A percentile compares a stretch with the other conserved stretches of the same genome.
Conservation (phyloP, 73 alveolate genomes). For the Tetrahymena elliotti region DNA sequence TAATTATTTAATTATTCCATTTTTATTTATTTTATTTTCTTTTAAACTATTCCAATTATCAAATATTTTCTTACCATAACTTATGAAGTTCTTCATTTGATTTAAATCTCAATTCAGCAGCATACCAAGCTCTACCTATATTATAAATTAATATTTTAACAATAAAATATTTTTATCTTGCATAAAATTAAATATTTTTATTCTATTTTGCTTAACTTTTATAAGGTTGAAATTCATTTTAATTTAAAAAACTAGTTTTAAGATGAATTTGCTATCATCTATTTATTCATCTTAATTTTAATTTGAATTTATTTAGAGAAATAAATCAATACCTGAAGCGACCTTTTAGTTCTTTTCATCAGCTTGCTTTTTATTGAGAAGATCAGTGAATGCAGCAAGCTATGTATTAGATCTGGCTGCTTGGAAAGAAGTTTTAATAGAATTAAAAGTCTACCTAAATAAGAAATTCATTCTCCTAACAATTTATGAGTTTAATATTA, state of each 20-base stretch:
- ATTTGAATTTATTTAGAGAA: neutral
- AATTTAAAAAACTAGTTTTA: too few species aligned
- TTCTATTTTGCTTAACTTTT: too few species aligned
- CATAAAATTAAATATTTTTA: too few species aligned
- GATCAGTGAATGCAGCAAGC: neutral
- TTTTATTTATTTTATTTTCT: neutral
- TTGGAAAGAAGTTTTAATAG: neutral
- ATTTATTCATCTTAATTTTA: too few species aligned
- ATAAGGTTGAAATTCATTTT: neutral
- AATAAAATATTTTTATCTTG: neutral
- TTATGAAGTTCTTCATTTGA: conserved; percentile 66
- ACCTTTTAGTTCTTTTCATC: neutral
- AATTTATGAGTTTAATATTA: neutral
- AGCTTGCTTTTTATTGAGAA: neutral
- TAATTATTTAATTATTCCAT: neutral
- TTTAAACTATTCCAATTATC: neutral
- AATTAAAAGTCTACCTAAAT: neutral
- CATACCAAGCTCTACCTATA: conserved; percentile 70
- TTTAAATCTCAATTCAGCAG: conserved; percentile 64
- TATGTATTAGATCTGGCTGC: neutral
- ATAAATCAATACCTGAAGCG: neutral
- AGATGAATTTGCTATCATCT: neutral
- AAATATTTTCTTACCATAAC: conserved; percentile 42
- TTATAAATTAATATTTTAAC: neutral
- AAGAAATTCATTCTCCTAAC: neutral